Conservation (phyloP, 768 basidiomycete species). For the Mycena rosella region DNA sequence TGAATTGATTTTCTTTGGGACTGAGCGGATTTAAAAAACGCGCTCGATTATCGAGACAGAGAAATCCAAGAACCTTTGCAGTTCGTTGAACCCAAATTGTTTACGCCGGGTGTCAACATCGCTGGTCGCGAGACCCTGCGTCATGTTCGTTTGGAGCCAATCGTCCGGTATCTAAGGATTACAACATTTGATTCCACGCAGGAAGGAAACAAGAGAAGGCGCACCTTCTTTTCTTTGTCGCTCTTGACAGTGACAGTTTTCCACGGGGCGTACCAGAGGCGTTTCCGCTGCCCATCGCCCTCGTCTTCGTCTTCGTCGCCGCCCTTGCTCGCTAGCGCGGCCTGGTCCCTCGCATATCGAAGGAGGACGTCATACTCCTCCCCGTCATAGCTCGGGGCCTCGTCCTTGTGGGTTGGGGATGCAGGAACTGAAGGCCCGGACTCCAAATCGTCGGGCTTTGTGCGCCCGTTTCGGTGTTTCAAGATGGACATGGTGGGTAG, state of each 20-base stretch:
- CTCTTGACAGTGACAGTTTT: slow-evolving; percentile 48
- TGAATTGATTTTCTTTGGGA: slow-evolving; percentile 53
- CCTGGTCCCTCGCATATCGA: slow-evolving; percentile 50
- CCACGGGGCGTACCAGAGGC: slow-evolving; percentile 63
- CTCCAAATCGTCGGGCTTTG: slow-evolving; percentile 23
- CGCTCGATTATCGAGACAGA: background rate
- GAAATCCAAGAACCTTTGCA: slow-evolving; percentile 48
- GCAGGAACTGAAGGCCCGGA: slow-evolving; percentile 15
- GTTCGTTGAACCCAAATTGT: slow-evolving; percentile 57
- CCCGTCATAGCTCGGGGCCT: slow-evolving; percentile 20
- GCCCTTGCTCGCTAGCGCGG: slow-evolving; percentile 39
- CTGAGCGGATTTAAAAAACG: slow-evolving; percentile 36
- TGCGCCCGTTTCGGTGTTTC: slow-evolving; percentile 18
- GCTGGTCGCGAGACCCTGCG: slow-evolving; percentile 48
- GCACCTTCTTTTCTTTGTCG: slow-evolving; percentile 46
- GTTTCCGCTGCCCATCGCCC: slow-evolving; percentile 30
- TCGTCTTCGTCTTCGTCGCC: slow-evolving; percentile 48
- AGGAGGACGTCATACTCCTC: slow-evolving; percentile 57
- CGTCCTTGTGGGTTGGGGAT: slow-evolving; percentile 6
- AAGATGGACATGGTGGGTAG: slow-evolving; percentile 18
- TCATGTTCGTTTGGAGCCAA: slow-evolving; percentile 57
- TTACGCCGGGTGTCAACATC: slow-evolving; percentile 51
- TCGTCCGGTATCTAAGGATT: slow-evolving; percentile 46
- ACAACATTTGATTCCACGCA: background rate
- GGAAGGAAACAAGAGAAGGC: background rate